Conservation (phyloP, 2,329 filamentous ascomycete species). For the Neonectria punicea region DNA sequence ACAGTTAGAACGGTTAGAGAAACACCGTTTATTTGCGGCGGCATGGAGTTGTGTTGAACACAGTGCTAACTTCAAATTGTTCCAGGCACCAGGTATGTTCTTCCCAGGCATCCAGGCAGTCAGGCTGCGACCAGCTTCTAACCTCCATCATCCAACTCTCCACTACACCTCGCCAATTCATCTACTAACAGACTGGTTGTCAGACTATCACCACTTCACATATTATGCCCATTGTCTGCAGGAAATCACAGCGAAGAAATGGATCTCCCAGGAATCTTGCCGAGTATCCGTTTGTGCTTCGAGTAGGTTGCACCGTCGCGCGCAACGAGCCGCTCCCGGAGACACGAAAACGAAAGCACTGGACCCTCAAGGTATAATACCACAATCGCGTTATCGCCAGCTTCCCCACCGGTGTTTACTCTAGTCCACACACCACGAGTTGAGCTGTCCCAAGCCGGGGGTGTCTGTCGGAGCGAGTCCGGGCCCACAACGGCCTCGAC, state of each 20-base stretch:
- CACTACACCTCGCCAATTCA: background rate
- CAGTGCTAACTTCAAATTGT: slow-evolving; percentile 8
- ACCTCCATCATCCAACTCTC: background rate
- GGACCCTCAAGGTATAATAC: slow-evolving; percentile 44
- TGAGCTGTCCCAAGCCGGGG: slow-evolving; percentile 24
- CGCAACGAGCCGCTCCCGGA: slow-evolving; percentile 31
- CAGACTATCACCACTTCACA: background rate
- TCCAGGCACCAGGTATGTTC: background rate
- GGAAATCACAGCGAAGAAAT: slow-evolving; percentile 1
- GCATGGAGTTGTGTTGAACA: background rate
- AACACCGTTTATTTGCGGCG: background rate
- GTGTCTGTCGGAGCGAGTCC: background rate
- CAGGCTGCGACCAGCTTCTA: background rate
- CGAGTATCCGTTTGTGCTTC: slow-evolving; percentile 9
- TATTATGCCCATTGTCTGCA: background rate
- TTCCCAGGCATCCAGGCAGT: background rate
- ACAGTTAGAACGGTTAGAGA: background rate
- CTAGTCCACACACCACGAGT: slow-evolving; percentile 8
- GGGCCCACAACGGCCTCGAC: slow-evolving; percentile 32
- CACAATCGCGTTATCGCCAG: slow-evolving; percentile 43
- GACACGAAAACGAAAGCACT: slow-evolving; percentile 42
- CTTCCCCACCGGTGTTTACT: slow-evolving; percentile 39
- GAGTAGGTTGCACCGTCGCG: slow-evolving; percentile 20
- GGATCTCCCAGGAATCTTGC: slow-evolving; percentile 24
- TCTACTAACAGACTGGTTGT: background rate